These are phyloP conservation scores for Chamaecrista fasciculata DNA, from an alignment of 306 rosid species.

Conservation along the genomic window DNA sequence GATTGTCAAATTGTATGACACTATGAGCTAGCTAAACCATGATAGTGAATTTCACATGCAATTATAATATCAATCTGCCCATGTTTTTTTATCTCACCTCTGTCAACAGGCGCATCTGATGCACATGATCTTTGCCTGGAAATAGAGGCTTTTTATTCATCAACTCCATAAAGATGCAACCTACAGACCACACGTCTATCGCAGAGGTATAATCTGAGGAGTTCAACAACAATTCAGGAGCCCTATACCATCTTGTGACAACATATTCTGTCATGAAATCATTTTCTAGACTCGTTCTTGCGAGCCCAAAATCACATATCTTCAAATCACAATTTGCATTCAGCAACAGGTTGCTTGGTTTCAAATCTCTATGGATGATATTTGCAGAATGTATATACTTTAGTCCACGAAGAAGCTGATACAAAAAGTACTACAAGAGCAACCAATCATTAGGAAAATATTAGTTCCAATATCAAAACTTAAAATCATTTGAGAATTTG, in stretches of 20 bases:
- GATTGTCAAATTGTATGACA: constrained; percentile 17
- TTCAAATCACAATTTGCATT: constrained; percentile 93
- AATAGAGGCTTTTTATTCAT: constrained; percentile 91
- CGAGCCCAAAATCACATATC: constrained; percentile 95
- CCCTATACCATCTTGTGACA: constrained; percentile 98
- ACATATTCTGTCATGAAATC: constrained; percentile 95
- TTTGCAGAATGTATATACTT: constrained; percentile 93
- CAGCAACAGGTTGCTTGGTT: constrained; percentile 86
- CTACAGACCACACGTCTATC: constrained; percentile 96
- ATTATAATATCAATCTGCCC: not conserved
- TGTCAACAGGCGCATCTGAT: constrained; percentile 93
- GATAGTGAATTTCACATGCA: not conserved
- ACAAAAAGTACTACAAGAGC: constrained; percentile 87
- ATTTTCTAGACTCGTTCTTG: constrained; percentile 76
- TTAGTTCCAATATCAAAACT: constrained; percentile 18
- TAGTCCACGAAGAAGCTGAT: constrained; percentile 93
- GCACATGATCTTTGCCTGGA: constrained; percentile 89
- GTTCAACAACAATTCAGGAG: constrained; percentile 91
- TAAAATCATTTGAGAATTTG: constrained; percentile 2
- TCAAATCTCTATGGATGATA: constrained; percentile 88
- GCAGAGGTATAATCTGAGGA: constrained; percentile 95
- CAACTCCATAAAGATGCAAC: constrained; percentile 96
- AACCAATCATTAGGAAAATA: constrained; percentile 31
- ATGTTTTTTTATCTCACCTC: constrained; percentile 56
- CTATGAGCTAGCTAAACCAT: too few species aligned